phyloP scores from a whole-genome alignment of 495 filamentous ascomycete genomes.

The Aspergillus sclerotiicarbonarius region DNA sequence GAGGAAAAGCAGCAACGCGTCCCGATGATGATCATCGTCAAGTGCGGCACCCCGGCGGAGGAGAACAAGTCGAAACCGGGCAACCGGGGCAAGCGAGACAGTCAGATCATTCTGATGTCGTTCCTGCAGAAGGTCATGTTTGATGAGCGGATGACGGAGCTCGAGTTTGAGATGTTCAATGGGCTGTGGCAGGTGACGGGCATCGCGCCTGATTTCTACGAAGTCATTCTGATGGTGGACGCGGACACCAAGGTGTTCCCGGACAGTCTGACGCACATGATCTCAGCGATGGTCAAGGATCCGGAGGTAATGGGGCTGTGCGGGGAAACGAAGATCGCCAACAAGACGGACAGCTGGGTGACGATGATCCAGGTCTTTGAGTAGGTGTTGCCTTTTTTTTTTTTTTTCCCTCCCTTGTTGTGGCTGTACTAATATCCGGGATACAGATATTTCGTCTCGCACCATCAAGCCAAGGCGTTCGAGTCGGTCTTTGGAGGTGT shows the following conservation, averaged over 20 bases:
- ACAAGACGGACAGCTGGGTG: conserved; percentile 93
- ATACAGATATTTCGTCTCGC: conserved; percentile 91
- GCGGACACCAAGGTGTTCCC: conserved; percentile 99
- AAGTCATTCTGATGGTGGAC: conserved; percentile 97
- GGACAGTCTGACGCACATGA: conserved; percentile 96
- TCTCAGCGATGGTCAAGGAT: conserved; percentile 98
- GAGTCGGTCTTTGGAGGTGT: conserved; percentile 99
- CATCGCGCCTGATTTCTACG: conserved; percentile 96
- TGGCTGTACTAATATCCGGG: conserved; percentile 12
- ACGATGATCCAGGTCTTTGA: conserved; percentile 99
- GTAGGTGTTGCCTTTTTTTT: conserved; percentile 31
- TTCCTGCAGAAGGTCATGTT: conserved; percentile 99
- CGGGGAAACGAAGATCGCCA: conserved; percentile 99
- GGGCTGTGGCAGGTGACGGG: conserved; percentile 98
- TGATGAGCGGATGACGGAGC: conserved; percentile 98
- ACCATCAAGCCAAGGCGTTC: conserved; percentile 94
- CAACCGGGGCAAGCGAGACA: conserved; percentile 97
- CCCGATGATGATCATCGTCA: conserved; percentile 98
- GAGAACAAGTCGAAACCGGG: conserved; percentile 78
- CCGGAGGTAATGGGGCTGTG: conserved; percentile 99
- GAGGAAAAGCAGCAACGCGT: conserved; percentile 91
- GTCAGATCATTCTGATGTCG: conserved; percentile 98
- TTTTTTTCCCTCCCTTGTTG: neutral
- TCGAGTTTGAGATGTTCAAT: conserved; percentile 99
- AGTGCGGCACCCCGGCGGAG: conserved; percentile 92